phyloP scores from a whole-genome alignment of 108 stramenopile genomes.

The Pseudonitzschia multiseries region DNA sequence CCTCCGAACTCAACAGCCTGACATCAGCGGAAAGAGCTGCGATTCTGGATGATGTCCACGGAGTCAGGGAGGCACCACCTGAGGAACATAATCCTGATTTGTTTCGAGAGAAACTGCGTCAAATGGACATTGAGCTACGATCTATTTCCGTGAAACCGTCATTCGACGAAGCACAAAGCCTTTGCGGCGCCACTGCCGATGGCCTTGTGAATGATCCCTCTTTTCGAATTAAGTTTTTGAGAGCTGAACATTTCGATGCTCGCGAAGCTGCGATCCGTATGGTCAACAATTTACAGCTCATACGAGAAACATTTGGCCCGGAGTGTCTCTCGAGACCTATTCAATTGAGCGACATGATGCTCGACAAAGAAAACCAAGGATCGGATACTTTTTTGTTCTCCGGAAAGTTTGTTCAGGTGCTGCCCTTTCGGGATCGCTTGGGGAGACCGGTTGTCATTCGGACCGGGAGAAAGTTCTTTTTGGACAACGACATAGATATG shows the following conservation, averaged over 20 bases:
- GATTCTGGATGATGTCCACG: background rate
- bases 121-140: background rate
- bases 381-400: conserved; percentile 4
- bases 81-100: background rate
- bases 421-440: background rate
- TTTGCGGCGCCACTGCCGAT: background rate
- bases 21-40: conserved; percentile 19
- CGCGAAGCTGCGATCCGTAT: conserved; percentile 32
- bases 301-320: conserved; percentile 21
- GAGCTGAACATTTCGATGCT: conserved; percentile 27
- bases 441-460: conserved; percentile 1
- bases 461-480: background rate
- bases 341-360: background rate
- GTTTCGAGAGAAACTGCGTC: background rate
- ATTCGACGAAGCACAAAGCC: conserved; percentile 6
- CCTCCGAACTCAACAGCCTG: conserved; percentile 24
- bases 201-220: conserved; percentile 8
- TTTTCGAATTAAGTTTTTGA: conserved; percentile 24
- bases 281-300: conserved; percentile 27
- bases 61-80: background rate
- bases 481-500: background rate
- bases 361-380: background rate
- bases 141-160: background rate
- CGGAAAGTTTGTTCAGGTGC: background rate
- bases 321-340: background rate